Evolutionary conservation across 2,329 filamentous ascomycete species (phyloP).

Genomic region (Neurospora crassa): DNA sequence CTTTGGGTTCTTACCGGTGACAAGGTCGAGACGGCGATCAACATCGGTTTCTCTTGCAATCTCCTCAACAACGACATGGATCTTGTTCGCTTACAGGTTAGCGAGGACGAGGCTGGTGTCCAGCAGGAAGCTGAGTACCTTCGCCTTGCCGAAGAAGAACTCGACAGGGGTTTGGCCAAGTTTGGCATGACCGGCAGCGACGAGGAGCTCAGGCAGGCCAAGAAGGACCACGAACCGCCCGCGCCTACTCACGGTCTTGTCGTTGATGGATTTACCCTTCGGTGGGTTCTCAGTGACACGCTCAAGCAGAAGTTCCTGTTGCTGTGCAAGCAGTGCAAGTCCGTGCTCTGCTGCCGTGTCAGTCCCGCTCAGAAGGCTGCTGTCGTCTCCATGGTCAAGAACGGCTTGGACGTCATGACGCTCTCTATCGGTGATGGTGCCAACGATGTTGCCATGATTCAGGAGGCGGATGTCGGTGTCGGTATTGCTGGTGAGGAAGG

Average conservation of each 20-base stretch:
- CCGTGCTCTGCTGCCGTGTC: slow-evolving; percentile 94
- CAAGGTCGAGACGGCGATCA: slow-evolving; percentile 98
- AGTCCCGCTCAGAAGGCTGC: slow-evolving; percentile 94
- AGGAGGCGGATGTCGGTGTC: slow-evolving; percentile 93
- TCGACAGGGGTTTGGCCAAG: slow-evolving; percentile 61
- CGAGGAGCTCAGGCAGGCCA: slow-evolving; percentile 71
- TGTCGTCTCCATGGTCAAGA: slow-evolving; percentile 94
- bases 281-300: slow-evolving; percentile 72
- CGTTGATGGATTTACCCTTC: slow-evolving; percentile 89
- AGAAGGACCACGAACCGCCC: slow-evolving; percentile 76
- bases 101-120: slow-evolving; percentile 55
- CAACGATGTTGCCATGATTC: slow-evolving; percentile 97
- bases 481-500: slow-evolving; percentile 92
- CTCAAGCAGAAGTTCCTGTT: slow-evolving; percentile 88
- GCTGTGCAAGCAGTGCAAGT: slow-evolving; percentile 93
- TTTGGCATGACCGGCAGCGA: slow-evolving; percentile 81
- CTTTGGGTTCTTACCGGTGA: slow-evolving; percentile 97
- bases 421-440: slow-evolving; percentile 88
- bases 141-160: slow-evolving; percentile 53
- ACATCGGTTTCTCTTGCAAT: slow-evolving; percentile 98
- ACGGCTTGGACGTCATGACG: slow-evolving; percentile 90
- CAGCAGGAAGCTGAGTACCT: slow-evolving; percentile 40
- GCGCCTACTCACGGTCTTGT: slow-evolving; percentile 83
- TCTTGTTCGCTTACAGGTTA: slow-evolving; percentile 77
- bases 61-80: slow-evolving; percentile 97